These are phyloP conservation scores for Carnegiea gigantea DNA, from an alignment of 179 eudicot genomes.

Conservation along the genomic window DNA sequence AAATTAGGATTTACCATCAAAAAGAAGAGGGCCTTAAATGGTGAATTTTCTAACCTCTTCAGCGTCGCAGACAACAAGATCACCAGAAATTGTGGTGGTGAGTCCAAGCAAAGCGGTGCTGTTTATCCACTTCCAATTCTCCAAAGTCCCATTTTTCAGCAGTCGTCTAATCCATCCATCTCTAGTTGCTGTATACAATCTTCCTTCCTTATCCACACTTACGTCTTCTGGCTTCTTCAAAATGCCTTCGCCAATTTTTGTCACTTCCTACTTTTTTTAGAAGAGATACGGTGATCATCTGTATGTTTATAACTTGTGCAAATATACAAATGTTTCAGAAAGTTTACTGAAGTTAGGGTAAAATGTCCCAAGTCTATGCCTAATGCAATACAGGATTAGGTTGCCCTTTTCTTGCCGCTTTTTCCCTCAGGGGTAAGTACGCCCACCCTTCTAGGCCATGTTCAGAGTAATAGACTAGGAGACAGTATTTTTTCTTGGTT, in stretches of 20 bases:
- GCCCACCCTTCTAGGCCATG: too few relatives aligned
- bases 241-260: slow-evolving; percentile 68
- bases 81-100: slow-evolving; percentile 39
- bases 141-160: slow-evolving; percentile 57
- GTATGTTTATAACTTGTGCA: neutral
- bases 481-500: too few relatives aligned
- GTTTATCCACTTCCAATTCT: slow-evolving; percentile 55
- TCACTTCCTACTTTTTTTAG: slow-evolving; percentile 41
- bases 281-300: neutral
- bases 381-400: neutral
- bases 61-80: slow-evolving; percentile 55
- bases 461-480: too few relatives aligned
- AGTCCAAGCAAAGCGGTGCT: slow-evolving; percentile 55
- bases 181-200: slow-evolving; percentile 63
- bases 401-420: too few relatives aligned
- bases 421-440: too few relatives aligned
- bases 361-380: neutral
- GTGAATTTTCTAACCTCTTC: slow-evolving; percentile 19
- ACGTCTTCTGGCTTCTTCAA: slow-evolving; percentile 65
- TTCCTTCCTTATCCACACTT: slow-evolving; percentile 57
- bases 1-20: too few relatives aligned
- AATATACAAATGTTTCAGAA: neutral
- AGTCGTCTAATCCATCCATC: slow-evolving; percentile 82
- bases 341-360: neutral
- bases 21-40: neutral